These are phyloP conservation scores for Thuja plicata DNA, from an alignment of 83 land plant genomes.

Conservation along the genomic window DNA sequence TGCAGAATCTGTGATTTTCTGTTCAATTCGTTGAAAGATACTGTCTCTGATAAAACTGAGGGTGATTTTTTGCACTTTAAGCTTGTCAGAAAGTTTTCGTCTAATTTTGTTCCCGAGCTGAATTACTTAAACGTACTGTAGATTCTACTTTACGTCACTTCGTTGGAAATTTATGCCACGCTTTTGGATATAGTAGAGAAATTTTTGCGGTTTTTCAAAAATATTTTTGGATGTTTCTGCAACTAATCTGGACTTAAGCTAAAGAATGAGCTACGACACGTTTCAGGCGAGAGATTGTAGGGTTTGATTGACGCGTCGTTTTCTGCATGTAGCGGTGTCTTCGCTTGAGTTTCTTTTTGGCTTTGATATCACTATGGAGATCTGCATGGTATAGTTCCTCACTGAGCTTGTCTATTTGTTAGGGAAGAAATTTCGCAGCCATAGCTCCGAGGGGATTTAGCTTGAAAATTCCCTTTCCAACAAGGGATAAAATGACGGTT, in stretches of 20 bases:
- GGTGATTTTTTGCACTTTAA: background rate
- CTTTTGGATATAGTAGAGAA: background rate
- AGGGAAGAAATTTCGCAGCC: constrained; percentile 2
- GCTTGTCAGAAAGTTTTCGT: background rate
- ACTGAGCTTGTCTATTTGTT: background rate
- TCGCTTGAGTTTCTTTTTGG: background rate
- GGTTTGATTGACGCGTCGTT: background rate
- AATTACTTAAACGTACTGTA: background rate
- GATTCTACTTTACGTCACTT: background rate
- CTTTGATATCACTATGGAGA: background rate
- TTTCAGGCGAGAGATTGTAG: background rate
- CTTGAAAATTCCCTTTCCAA: constrained; percentile 10
- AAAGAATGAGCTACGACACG: background rate
- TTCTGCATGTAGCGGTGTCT: background rate
- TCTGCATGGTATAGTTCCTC: background rate
- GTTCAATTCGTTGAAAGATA: background rate
- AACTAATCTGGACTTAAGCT: background rate
- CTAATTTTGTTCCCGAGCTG: background rate
- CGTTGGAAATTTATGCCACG: background rate
- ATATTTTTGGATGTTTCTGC: background rate
- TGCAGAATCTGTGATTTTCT: background rate
- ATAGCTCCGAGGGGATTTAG: constrained; percentile 11
- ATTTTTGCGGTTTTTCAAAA: background rate
- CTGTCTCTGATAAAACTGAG: background rate
- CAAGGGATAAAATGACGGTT: constrained; percentile 30